Evolutionary conservation across 805 yeast genomes (phyloP).

Genomic region (Kuraishia borneana): DNA sequence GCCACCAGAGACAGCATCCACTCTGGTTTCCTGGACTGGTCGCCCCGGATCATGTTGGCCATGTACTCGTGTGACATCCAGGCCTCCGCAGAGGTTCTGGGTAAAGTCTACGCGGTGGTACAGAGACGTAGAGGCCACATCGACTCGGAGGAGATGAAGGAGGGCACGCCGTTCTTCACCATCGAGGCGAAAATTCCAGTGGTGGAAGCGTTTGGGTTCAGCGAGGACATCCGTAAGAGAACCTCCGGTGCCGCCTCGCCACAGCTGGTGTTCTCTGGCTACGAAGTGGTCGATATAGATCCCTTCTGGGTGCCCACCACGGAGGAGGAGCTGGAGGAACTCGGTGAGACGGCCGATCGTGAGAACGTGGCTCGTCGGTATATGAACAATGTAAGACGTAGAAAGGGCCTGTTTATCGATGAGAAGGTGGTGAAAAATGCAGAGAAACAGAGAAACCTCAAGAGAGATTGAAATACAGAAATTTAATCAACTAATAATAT

Average conservation of each 20-base stretch:
- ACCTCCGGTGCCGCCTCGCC: slow-evolving; percentile 98
- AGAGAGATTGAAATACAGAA: slow-evolving; percentile 35
- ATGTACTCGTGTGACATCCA: slow-evolving; percentile 93
- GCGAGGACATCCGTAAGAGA: slow-evolving; percentile 85
- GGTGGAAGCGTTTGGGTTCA: slow-evolving; percentile 91
- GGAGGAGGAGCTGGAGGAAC: slow-evolving; percentile 87
- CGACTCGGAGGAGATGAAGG: slow-evolving; percentile 89
- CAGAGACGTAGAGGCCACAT: slow-evolving; percentile 82
- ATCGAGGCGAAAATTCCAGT: slow-evolving; percentile 83
- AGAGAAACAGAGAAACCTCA: slow-evolving; percentile 86
- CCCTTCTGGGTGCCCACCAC: slow-evolving; percentile 99
- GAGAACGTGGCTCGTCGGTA: slow-evolving; percentile 85
- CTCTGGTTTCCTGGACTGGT: slow-evolving; percentile 60
- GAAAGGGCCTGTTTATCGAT: slow-evolving; percentile 84
- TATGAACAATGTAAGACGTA: slow-evolving; percentile 69
- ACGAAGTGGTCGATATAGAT: slow-evolving; percentile 76
- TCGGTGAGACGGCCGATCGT: slow-evolving; percentile 86
- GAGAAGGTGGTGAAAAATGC: slow-evolving; percentile 87
- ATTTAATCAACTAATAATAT: slow-evolving; percentile 1
- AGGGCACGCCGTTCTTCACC: slow-evolving; percentile 94
- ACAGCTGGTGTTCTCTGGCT: slow-evolving; percentile 85
- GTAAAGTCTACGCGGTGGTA: slow-evolving; percentile 90
- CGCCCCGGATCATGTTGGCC: slow-evolving; percentile 87
- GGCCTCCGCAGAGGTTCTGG: slow-evolving; percentile 87
- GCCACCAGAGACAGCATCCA: slow-evolving; percentile 66